These are phyloP conservation scores for Fusarium falciforme DNA, from an alignment of 2,329 filamentous ascomycete genomes.

Conservation along the genomic window DNA sequence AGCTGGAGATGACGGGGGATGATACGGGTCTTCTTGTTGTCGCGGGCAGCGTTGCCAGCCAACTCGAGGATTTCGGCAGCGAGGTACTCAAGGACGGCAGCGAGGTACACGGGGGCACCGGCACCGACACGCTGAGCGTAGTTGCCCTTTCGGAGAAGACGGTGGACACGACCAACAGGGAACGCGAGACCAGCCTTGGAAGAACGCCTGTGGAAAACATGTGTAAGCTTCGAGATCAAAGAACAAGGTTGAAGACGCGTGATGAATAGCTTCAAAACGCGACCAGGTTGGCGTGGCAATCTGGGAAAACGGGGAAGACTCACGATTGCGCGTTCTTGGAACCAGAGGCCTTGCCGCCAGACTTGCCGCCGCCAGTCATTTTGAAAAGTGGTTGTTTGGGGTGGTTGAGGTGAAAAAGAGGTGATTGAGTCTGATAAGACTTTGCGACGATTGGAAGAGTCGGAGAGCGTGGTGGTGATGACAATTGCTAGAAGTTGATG, in stretches of 20 bases:
- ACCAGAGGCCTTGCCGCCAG: slow-evolving; percentile 99
- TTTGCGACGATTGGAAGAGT: slow-evolving; percentile 40
- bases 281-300: slow-evolving; percentile 8
- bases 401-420: slow-evolving; percentile 24
- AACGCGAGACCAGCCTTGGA: slow-evolving; percentile 99
- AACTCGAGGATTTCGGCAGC: slow-evolving; percentile 99
- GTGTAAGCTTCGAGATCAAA: slow-evolving; percentile 19
- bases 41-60: slow-evolving; percentile 97
- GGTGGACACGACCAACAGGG: slow-evolving; percentile 98
- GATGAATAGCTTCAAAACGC: neutral
- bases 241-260: neutral
- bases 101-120: slow-evolving; percentile 96
- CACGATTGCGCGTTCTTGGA: slow-evolving; percentile 99
- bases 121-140: slow-evolving; percentile 99
- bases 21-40: slow-evolving; percentile 99
- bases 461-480: slow-evolving; percentile 51
- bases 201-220: slow-evolving; percentile 77
- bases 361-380: slow-evolving; percentile 99
- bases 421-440: slow-evolving; percentile 34
- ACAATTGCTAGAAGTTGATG: slow-evolving; percentile 52
- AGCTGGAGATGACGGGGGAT: slow-evolving; percentile 99
- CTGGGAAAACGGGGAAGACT: slow-evolving; percentile 53
- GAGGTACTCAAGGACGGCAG: slow-evolving; percentile 97
- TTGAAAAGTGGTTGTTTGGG: slow-evolving; percentile 65
- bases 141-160: slow-evolving; percentile 98